Conservation (phyloP, 2,329 filamentous ascomycete species). For the Diaporthe sp. region DNA sequence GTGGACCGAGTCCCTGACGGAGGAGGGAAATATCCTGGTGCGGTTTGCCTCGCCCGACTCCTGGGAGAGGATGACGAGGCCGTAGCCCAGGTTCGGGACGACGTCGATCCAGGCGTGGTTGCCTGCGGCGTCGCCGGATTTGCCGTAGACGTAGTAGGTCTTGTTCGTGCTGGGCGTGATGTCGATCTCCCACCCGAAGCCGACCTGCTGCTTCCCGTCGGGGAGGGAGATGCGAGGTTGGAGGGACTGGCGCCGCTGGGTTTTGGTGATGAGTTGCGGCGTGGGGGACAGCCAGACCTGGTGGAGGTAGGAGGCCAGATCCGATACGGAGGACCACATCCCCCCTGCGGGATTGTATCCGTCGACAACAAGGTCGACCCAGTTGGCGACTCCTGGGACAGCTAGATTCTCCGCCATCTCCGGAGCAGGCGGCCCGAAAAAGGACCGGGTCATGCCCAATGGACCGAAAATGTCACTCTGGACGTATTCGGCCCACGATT, state of each 20-base stretch:
- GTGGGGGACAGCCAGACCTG: neutral
- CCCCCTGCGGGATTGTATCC: slow-evolving; percentile 8
- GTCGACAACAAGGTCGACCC: neutral
- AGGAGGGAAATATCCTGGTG: neutral
- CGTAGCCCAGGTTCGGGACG: neutral
- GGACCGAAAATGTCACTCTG: neutral
- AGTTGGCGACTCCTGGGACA: neutral
- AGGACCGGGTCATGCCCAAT: neutral
- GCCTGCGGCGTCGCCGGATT: slow-evolving; percentile 9
- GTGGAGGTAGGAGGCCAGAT: slow-evolving; percentile 1
- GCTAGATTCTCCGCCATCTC: neutral
- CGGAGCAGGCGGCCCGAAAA: neutral
- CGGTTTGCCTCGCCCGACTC: neutral
- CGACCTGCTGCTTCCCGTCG: slow-evolving; percentile 16
- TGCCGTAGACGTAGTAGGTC: slow-evolving; percentile 15
- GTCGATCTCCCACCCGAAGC: slow-evolving; percentile 19
- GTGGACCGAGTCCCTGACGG: neutral
- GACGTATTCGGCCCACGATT: neutral
- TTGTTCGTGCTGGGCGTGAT: neutral
- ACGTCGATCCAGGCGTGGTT: slow-evolving; percentile 24
- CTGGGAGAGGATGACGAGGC: neutral
- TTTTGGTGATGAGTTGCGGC: neutral
- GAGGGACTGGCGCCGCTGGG: slow-evolving; percentile 12
- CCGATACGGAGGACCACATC: neutral
- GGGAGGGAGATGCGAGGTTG: neutral